Base-by-base conservation (phyloP, 192 early-diverging fungal genomes). In the Coemansia sp. region DNA sequence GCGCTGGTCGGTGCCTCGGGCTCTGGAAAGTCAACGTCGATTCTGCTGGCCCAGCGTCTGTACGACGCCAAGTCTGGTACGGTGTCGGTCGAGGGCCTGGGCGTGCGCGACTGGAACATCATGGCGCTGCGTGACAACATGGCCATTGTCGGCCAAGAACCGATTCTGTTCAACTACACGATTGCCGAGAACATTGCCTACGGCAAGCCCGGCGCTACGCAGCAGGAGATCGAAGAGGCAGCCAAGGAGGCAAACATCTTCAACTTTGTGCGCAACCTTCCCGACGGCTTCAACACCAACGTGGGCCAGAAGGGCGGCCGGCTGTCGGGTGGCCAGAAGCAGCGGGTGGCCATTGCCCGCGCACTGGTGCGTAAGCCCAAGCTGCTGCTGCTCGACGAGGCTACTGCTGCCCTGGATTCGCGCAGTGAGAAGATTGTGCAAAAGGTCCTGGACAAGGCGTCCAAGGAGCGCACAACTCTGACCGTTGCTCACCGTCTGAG, bases 301-400 rank as follows among this genome's bases (percentile, higher is more conserved):
- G 90, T 95, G 29, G 95, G 95, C 65, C 92, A 93, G 65, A 69
- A 81, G 42, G 88, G 87, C 28, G 83, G 90, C 56, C 69, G 82
- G 57, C 63, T 96, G 16, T 91, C 88, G 50, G 94, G 92, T 49
- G 93, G 93, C 31, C 94, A 96, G 70, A 96, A 96, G 70, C 94
- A 96, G 83, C 85, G 95, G 23, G 84, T 97, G 56, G 92, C 91
- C 5, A 33, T 33, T 33, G 92, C 92, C 0, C 85, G 94, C 31
- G 92, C 94, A 0, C 69, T 96, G 30, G 88, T 96, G 49, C 87
- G 92, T 49, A 87, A 92, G 52, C 93, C 94, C 32, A 86, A 87
- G 65, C 64, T 97, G 9, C 65, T 96, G 46, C 67, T 96, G 21
- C 77, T 97, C 23, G 95, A 97, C 56, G 95, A 91, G 55, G 89